A percentile compares a stretch with the other conserved stretches of the same genome.
Conservation (phyloP, 768 basidiomycete genomes). For the Leccinum disarticulatum region DNA sequence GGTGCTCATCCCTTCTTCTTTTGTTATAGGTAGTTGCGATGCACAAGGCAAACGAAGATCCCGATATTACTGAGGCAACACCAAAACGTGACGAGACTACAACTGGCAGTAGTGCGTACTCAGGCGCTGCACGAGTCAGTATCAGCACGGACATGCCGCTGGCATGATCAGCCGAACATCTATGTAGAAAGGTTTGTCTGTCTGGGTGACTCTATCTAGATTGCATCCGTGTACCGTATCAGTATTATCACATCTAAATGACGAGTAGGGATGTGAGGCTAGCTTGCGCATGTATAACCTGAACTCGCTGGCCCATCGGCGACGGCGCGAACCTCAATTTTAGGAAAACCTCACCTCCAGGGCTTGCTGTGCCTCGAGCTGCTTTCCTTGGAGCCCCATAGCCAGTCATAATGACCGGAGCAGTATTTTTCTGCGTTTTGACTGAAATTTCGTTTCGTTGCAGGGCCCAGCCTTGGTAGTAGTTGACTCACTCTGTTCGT, state of each 20-base stretch:
- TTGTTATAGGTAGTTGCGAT: too few relatives aligned
- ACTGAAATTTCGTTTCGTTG: background rate
- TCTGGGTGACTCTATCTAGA: slow-evolving; percentile 12
- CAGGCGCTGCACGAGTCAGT: slow-evolving; percentile 16
- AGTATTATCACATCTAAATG: slow-evolving; percentile 48
- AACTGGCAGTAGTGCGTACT: too few relatives aligned
- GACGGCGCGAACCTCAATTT: background rate
- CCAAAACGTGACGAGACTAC: too few relatives aligned
- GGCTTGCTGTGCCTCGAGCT: slow-evolving; percentile 90
- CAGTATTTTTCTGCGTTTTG: background rate
- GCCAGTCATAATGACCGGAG: slow-evolving; percentile 57
- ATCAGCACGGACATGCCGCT: background rate
- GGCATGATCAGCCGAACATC: background rate
- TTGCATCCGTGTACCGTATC: slow-evolving; percentile 14
- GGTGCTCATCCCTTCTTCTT: too few relatives aligned
- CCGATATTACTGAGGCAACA: too few relatives aligned
- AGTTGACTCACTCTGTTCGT: background rate
- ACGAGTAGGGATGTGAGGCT: slow-evolving; percentile 79
- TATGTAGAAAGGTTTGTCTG: background rate
- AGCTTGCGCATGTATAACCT: slow-evolving; percentile 84
- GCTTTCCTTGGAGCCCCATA: slow-evolving; percentile 80
- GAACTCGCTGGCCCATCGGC: slow-evolving; percentile 17
- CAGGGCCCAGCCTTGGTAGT: too few relatives aligned
- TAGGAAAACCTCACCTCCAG: slow-evolving; percentile 57
- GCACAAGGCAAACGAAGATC: too few relatives aligned